Evolutionary conservation across 2,329 filamentous ascomycete genomes (phyloP).

Genomic region (Fusarium buharicum): DNA sequence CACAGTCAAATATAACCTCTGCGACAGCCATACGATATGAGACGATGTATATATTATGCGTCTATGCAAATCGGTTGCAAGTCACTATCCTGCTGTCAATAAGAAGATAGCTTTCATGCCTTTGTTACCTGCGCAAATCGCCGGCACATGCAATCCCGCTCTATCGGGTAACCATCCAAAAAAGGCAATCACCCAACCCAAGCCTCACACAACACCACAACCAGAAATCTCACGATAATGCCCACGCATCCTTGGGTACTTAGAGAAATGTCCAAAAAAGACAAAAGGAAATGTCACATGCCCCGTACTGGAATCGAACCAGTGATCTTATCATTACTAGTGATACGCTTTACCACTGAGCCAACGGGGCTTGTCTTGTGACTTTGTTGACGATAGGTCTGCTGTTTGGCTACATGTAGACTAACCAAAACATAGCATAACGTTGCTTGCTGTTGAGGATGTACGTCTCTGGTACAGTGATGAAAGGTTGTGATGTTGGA

Average conservation of each 20-base stretch:
- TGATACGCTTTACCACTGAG: conserved; percentile 41
- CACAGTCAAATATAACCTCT: not conserved
- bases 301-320: conserved; percentile 39
- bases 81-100: not conserved
- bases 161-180: not conserved
- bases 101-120: not conserved
- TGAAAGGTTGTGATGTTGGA: too few relatives aligned
- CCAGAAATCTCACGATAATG: not conserved
- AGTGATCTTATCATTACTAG: conserved; percentile 40
- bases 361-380: conserved; percentile 32
- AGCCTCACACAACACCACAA: not conserved
- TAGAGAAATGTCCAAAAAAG: not conserved
- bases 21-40: not conserved
- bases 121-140: too few relatives aligned
- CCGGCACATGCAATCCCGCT: not conserved
- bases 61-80: not conserved
- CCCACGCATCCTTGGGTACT: too few relatives aligned
- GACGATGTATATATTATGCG: too few relatives aligned
- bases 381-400: fast-evolving
- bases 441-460: too few relatives aligned
- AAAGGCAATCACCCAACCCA: not conserved
- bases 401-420: not conserved
- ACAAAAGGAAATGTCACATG: conserved; percentile 10
- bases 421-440: too few relatives aligned
- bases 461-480: too few relatives aligned